A percentile compares a stretch with the other conserved stretches of the same genome.
Evolutionary conservation across 2,329 filamentous ascomycete genomes (phyloP).

Genomic region (Neopestalotiopsis sp.): DNA sequence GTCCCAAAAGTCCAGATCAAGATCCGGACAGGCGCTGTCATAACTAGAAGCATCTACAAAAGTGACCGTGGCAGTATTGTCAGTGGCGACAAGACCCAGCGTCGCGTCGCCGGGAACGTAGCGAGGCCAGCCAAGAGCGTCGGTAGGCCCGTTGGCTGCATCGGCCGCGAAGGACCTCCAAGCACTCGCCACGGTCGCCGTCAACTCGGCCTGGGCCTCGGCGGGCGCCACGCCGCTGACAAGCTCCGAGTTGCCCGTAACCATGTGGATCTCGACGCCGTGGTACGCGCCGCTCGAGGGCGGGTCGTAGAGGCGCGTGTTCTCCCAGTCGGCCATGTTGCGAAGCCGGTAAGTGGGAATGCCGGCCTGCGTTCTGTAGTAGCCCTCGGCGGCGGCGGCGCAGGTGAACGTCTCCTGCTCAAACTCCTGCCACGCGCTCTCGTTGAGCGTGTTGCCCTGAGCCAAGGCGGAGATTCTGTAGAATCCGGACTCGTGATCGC

Average conservation of each 20-base stretch:
- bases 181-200: not conserved
- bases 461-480: constrained; percentile 16
- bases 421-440: constrained; percentile 10
- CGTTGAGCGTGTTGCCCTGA: constrained; percentile 13
- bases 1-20: constrained; percentile 10
- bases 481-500: constrained; percentile 16
- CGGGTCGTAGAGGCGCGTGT: constrained; percentile 14
- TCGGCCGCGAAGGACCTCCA: constrained; percentile 12
- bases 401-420: constrained; percentile 17
- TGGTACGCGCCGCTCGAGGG: constrained; percentile 18
- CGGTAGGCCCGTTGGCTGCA: constrained; percentile 3
- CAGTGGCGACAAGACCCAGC: not conserved
- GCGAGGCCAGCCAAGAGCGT: not conserved
- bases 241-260: constrained; percentile 15
- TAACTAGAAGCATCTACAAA: constrained; percentile 8
- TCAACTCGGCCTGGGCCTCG: not conserved
- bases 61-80: not conserved
- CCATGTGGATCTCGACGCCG: constrained; percentile 17
- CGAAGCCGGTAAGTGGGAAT: constrained; percentile 12
- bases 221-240: constrained; percentile 12
- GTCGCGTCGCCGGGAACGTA: not conserved
- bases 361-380: not conserved
- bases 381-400: constrained; percentile 12
- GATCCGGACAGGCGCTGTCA: not conserved
- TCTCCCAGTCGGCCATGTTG: constrained; percentile 18